Evolutionary conservation across 805 yeast species (phyloP).

Genomic region (Suhomyces sp.): DNA sequence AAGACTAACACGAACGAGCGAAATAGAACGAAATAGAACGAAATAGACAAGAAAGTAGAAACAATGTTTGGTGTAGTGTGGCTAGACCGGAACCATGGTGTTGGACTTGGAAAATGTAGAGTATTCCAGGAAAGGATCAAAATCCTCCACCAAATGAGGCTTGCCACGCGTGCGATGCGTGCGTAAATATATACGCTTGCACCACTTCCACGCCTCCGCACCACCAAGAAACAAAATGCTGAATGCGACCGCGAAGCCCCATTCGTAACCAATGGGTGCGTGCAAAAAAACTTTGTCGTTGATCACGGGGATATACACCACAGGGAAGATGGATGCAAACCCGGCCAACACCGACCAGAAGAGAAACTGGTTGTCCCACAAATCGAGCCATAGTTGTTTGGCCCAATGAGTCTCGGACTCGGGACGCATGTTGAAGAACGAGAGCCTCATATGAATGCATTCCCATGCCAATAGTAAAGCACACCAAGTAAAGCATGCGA

Average conservation of each 20-base stretch:
- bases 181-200: slow-evolving; percentile 32
- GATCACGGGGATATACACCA: slow-evolving; percentile 40
- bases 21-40: background rate
- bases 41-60: background rate
- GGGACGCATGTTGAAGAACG: slow-evolving; percentile 36
- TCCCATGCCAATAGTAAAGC: slow-evolving; percentile 41
- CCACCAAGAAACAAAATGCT: slow-evolving; percentile 28
- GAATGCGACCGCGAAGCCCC: slow-evolving; percentile 37
- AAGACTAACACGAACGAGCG: background rate
- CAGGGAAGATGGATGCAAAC: slow-evolving; percentile 36
- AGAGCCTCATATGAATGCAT: slow-evolving; percentile 35
- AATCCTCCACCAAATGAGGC: slow-evolving; percentile 38
- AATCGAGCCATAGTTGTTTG: slow-evolving; percentile 32
- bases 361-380: slow-evolving; percentile 36
- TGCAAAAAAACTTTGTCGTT: slow-evolving; percentile 39
- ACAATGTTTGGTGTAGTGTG: background rate
- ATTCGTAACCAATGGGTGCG: slow-evolving; percentile 36
- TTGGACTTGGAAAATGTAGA: slow-evolving; percentile 39
- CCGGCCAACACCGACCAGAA: slow-evolving; percentile 39
- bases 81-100: slow-evolving; percentile 25
- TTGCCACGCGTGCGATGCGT: slow-evolving; percentile 22
- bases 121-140: slow-evolving; percentile 38
- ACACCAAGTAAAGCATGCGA: slow-evolving; percentile 42
- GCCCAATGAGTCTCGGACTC: slow-evolving; percentile 37
- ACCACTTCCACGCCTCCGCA: slow-evolving; percentile 40